Percentiles rank a stretch among this genome's conserved stretches.
Conservation (phyloP, 2,329 filamentous ascomycete genomes). For the Paecilomyces sp. region DNA sequence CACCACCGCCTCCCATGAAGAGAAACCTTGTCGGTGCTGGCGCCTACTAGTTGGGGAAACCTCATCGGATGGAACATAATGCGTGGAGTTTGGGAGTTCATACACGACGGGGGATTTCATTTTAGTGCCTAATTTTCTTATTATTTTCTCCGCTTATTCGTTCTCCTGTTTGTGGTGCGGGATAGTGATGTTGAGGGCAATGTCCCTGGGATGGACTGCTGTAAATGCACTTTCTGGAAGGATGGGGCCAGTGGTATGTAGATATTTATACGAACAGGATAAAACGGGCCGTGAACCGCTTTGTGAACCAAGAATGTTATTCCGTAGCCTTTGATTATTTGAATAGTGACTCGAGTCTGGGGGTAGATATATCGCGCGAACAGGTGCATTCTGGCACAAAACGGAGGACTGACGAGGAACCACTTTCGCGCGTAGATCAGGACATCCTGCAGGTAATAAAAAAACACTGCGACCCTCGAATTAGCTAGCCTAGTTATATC, state of each 20-base stretch:
- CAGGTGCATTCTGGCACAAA: no score
- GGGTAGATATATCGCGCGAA: no score
- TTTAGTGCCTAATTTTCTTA: not conserved
- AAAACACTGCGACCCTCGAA: no score
- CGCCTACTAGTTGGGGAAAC: slow-evolving; percentile 11
- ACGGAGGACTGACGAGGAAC: no score
- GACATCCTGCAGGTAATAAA: no score
- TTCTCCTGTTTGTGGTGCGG: not conserved
- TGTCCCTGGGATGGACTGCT: not conserved
- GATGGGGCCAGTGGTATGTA: not conserved
- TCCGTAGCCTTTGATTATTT: not conserved
- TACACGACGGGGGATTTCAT: not conserved
- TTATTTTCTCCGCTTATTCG: not conserved
- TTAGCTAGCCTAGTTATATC: not conserved
- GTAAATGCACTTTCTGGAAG: not conserved
- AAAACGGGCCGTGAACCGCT: not conserved
- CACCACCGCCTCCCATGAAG: slow-evolving; percentile 59
- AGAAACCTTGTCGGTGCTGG: slow-evolving; percentile 31
- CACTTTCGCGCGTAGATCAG: no score
- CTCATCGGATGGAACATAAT: not conserved
- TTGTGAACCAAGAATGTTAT: not conserved
- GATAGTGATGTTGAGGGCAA: not conserved
- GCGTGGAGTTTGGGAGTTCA: not conserved
- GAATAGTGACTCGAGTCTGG: not conserved
- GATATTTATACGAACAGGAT: not conserved